Percentiles rank a stretch among this genome's conserved stretches.
These are phyloP conservation scores for Rhodotorula sp. DNA, from an alignment of 1,284 basidiomycete species.

Conservation along the genomic window DNA sequence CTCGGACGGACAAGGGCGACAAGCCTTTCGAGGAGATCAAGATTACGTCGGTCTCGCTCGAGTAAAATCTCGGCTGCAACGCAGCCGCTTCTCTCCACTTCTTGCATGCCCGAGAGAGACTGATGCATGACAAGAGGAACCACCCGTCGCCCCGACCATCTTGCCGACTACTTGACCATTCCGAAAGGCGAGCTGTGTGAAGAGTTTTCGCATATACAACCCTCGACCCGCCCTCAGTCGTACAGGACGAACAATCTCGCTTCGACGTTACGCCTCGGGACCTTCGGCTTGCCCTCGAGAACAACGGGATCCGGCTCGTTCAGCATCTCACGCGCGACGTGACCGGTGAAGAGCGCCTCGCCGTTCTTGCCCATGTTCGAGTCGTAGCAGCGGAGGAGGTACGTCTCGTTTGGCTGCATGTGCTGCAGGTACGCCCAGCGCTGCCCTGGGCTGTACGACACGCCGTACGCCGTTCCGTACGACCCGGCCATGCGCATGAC, in stretches of 20 bases:
- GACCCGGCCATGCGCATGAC: slow-evolving; percentile 34
- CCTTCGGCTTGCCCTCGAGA: neutral
- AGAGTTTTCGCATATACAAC: too few species aligned
- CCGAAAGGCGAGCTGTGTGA: slow-evolving; percentile 31
- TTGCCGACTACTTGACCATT: slow-evolving; percentile 30
- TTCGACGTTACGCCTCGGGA: slow-evolving; percentile 22
- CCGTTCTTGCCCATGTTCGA: slow-evolving; percentile 29
- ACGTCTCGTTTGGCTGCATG: slow-evolving; percentile 45
- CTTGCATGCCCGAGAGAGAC: neutral
- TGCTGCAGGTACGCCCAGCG: slow-evolving; percentile 45
- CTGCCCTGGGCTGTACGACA: slow-evolving; percentile 40
- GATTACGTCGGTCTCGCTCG: slow-evolving; percentile 39
- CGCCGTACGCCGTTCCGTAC: slow-evolving; percentile 42
- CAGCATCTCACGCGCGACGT: slow-evolving; percentile 19
- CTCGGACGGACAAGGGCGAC: slow-evolving; percentile 49
- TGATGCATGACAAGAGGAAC: neutral
- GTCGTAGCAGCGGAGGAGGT: slow-evolving; percentile 47
- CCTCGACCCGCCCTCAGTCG: neutral
- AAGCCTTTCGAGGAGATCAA: slow-evolving; percentile 47
- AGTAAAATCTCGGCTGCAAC: slow-evolving; percentile 8
- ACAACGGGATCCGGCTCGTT: slow-evolving; percentile 8
- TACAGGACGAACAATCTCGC: slow-evolving; percentile 24
- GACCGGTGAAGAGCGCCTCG: slow-evolving; percentile 20
- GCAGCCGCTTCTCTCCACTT: too few species aligned
- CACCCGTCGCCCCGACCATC: slow-evolving; percentile 32